Base-by-base conservation (phyloP, 176 grass and related monocot genomes). In the Paspalum vaginatum region DNA sequence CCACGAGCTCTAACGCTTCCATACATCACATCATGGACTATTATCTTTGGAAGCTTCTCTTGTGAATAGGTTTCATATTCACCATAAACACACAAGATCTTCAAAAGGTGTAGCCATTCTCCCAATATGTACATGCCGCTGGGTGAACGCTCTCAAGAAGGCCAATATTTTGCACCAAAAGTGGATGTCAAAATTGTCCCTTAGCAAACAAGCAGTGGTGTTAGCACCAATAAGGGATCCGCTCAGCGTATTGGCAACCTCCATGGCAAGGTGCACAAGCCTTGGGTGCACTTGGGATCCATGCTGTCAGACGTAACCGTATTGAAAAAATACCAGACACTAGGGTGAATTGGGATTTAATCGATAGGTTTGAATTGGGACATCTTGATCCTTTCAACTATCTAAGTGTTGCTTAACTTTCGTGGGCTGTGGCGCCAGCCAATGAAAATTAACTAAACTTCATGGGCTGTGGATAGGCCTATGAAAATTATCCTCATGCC, bases 251-350 rank as follows among this genome's bases (percentile, higher is more conserved):
- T 1, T 45, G 0, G 22, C 14, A 27, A 76, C 61, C 57, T 47
- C 56, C 74, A 76, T 76, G 21, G 74, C 74, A 1, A 76, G 4
- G 0, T 16, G 10, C 16, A 14, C 40, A 24, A 61, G 40, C 4
- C 44, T 37, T 1, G 47, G 48, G 8, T 39, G 8, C 7, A 4
- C 27, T 10, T 9, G 4, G 70, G 27, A 20, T 54, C 48, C 2
- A 6, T 49, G 45, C 44, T 48, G 6, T 44, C 67, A 48, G 48
- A 70, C 4, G 22, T 9, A 25, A 70, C 44, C 2, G 45, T 58
- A 25, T 45, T 57, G 44, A 84, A 77, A 46, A 77, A 76, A 11
- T 60, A 84, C 42, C 66, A 61, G n/a, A n/a, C n/a, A n/a, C n/a
- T n/a, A n/a, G n/a, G n/a, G n/a, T n/a, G n/a, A n/a, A n/a, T n/a